phyloP scores from a whole-genome alignment of 805 yeast genomes.

The Lipomyces orientalis region DNA sequence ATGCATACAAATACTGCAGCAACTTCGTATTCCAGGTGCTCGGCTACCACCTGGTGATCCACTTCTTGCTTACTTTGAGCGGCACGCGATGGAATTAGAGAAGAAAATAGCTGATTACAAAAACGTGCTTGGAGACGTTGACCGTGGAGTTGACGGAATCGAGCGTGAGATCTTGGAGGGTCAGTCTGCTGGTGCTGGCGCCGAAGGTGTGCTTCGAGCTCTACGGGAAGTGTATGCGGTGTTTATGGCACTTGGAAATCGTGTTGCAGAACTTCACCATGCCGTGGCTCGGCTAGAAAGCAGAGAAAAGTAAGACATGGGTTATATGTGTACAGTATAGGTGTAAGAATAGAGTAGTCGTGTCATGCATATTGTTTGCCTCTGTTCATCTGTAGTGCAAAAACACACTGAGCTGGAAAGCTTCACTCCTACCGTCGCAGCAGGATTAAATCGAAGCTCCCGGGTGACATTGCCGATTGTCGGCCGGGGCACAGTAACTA shows the following conservation, averaged over 20 bases:
- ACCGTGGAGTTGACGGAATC: conserved; percentile 57
- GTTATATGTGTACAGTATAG: not conserved
- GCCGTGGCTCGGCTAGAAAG: conserved; percentile 45
- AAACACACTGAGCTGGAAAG: not conserved
- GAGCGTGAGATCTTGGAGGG: conserved; percentile 35
- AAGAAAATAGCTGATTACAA: conserved; percentile 58
- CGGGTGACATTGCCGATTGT: no score
- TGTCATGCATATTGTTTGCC: not conserved
- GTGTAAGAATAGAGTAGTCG: not conserved
- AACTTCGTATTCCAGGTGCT: conserved; percentile 34
- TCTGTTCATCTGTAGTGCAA: not conserved
- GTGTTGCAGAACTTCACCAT: conserved; percentile 72
- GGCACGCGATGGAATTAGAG: conserved; percentile 51
- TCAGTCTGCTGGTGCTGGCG: conserved; percentile 14
- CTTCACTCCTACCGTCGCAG: no score
- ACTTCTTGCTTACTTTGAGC: conserved; percentile 57
- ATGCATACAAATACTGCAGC: conserved; percentile 31
- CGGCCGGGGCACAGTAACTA: no score
- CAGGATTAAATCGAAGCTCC: no score
- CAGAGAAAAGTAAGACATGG: conserved; percentile 24
- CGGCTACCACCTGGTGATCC: conserved; percentile 50
- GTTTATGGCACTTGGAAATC: conserved; percentile 74
- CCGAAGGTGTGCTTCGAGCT: conserved; percentile 39
- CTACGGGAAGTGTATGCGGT: conserved; percentile 65
- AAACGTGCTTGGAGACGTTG: conserved; percentile 56